Conservation (phyloP, 495 filamentous ascomycete species). For the Aspergillus biplanus region DNA sequence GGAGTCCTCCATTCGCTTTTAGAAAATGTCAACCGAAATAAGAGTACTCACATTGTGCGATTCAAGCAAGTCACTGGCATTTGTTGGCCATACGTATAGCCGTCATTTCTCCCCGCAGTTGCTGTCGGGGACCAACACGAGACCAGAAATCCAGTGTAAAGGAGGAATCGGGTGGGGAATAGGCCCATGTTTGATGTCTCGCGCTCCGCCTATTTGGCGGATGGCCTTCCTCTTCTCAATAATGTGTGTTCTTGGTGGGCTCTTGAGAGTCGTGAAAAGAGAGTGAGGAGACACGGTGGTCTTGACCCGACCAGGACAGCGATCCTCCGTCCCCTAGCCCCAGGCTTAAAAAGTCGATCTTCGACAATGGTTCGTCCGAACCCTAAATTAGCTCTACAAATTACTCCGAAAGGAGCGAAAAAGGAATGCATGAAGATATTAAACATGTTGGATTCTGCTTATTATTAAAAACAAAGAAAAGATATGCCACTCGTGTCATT, state of each 20-base stretch:
- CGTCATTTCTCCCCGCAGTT: constrained; percentile 38
- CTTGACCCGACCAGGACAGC: constrained; percentile 11
- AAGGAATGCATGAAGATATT: background rate
- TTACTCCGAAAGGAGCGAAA: background rate
- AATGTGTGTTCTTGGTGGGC: no score
- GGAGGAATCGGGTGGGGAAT: constrained; percentile 1
- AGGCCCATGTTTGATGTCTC: constrained; percentile 6
- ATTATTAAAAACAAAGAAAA: constrained; percentile 13
- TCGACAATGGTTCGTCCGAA: background rate
- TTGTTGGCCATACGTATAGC: constrained; percentile 50
- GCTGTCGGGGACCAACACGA: constrained; percentile 29
- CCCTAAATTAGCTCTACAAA: background rate
- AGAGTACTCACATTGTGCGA: constrained; percentile 60
- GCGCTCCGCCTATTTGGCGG: background rate
- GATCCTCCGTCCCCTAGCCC: constrained; percentile 13
- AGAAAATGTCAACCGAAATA: background rate
- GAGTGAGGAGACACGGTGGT: constrained; percentile 22
- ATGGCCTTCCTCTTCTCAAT: background rate
- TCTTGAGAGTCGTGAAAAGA: background rate
- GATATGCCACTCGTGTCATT: constrained; percentile 25
- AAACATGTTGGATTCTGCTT: constrained; percentile 12
- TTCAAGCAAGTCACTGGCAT: constrained; percentile 72
- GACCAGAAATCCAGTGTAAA: constrained; percentile 21
- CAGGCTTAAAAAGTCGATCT: background rate
- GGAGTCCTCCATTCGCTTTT: background rate